These are phyloP conservation scores for Isatis tinctoria DNA, from an alignment of 345 rosid genomes.

Conservation along the genomic window DNA sequence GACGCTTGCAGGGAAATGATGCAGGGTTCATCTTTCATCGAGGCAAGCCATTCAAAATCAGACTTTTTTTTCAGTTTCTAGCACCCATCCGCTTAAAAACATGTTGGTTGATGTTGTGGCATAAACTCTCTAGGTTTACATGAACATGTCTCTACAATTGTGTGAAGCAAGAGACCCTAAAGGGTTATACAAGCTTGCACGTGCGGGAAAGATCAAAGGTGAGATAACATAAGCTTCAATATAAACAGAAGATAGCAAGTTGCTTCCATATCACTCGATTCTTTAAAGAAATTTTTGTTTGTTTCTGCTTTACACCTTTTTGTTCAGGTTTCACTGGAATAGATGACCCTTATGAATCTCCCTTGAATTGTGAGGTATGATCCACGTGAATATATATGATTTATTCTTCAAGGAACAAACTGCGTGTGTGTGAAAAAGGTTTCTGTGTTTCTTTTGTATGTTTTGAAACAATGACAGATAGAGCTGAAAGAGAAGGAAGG, in stretches of 20 bases:
- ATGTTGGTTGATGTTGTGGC: conserved; percentile 33
- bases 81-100: neutral
- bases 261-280: neutral
- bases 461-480: conserved; percentile 41
- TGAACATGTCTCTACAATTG: conserved; percentile 78
- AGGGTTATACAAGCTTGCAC: conserved; percentile 92
- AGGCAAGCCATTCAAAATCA: conserved; percentile 43
- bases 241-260: neutral
- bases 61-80: neutral
- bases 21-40: conserved; percentile 59
- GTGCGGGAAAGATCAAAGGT: conserved; percentile 92
- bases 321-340: conserved; percentile 87
- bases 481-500: conserved; percentile 63
- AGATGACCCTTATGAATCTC: conserved; percentile 91
- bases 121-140: conserved; percentile 59
- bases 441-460: neutral
- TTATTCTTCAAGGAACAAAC: neutral
- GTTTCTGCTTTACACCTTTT: neutral
- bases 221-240: conserved; percentile 16
- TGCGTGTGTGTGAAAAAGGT: neutral
- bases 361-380: conserved; percentile 75
- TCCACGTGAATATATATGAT: neutral
- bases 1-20: conserved; percentile 85
- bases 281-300: neutral
- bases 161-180: conserved; percentile 90